Evolutionary conservation across 192 early-diverging fungal species (phyloP).

Genomic region (Entophlyctis luteolus): DNA sequence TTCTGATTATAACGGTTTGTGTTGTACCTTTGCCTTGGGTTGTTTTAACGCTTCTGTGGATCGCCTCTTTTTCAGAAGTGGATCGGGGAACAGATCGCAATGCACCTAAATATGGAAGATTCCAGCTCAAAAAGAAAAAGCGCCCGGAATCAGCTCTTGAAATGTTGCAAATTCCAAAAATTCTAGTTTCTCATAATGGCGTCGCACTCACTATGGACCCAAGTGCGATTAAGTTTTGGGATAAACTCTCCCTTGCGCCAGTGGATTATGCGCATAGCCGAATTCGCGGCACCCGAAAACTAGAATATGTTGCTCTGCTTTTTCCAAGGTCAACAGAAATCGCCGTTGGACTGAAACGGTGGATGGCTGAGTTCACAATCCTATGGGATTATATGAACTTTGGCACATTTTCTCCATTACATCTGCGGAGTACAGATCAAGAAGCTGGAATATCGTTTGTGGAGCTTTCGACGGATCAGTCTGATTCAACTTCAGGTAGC

Average conservation of each 20-base stretch:
- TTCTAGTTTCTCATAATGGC: conserved; percentile 8
- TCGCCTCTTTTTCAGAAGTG: neutral
- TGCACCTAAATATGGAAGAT: conserved; percentile 19
- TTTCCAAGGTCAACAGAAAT: neutral
- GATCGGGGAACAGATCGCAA: neutral
- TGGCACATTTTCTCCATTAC: neutral
- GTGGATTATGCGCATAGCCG: no score
- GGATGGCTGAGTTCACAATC: conserved; percentile 7
- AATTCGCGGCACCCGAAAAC: conserved; percentile 6
- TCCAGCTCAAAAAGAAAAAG: conserved; percentile 19
- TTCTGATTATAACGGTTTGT: conserved; percentile 22
- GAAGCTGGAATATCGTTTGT: neutral
- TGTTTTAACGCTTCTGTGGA: neutral
- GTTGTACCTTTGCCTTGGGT: neutral
- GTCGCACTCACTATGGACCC: neutral
- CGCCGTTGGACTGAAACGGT: neutral
- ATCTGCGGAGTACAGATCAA: neutral
- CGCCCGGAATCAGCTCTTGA: conserved; percentile 14
- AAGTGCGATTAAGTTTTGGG: conserved; percentile 7
- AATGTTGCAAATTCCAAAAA: neutral
- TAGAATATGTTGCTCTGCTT: conserved; percentile 1
- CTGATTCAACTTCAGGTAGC: neutral
- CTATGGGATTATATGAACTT: conserved; percentile 20
- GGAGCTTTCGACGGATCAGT: neutral
- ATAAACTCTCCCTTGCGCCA: conserved; percentile 5